Base-by-base conservation (phyloP, 345 rosid genomes). In the Orychophragmus violaceus region DNA sequence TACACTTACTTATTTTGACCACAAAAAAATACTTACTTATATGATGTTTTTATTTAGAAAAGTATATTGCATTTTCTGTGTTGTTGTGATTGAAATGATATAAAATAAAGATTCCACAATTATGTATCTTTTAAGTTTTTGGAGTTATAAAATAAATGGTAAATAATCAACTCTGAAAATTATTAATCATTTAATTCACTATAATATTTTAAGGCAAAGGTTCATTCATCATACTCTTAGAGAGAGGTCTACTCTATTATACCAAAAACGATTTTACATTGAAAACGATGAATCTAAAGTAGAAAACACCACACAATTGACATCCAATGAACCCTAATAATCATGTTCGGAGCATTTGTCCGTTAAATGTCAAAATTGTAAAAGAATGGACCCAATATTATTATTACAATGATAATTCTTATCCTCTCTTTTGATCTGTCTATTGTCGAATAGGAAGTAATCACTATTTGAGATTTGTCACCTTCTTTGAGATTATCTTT, bases 371-470 rank as follows among this genome's bases (percentile, higher is more conserved):
- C 57, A 13, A 52, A 63, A 44, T 48, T 32, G 59, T 64, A 57
- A 14, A 21, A 64, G 21, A 72, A 65, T 72, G 76, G 76, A 72
- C 76, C 76, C 76, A 19, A 27, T 58, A 27, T 48, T 65, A 27
- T 48, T 65, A 66, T 72, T 72, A 65, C 76, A 72, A 72, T 65
- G 66, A 72, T 72, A 6, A 65, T 58, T 65, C 76, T 50, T 65
- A 72, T 72, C 76, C 61, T 16, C 55, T 58, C 71, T 72, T 72
- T 72, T 50, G 76, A 72, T 58, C 71, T 72, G 71, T 72, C 66
- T 65, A 49, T 72, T 65, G 76, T 74, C 77, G 68, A 66, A 66
- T 73, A 59, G 68, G 72, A 74, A 66, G 68, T 74, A 74, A 74
- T 59, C 67, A 59, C 68, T 60, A 51, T 42, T n/a, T 18, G 57